Evolutionary conservation across 371 early-diverging fungal species (phyloP), one percentile per base, ranked within the genome.

Genomic region (Haplosporangium sp.): DNA sequence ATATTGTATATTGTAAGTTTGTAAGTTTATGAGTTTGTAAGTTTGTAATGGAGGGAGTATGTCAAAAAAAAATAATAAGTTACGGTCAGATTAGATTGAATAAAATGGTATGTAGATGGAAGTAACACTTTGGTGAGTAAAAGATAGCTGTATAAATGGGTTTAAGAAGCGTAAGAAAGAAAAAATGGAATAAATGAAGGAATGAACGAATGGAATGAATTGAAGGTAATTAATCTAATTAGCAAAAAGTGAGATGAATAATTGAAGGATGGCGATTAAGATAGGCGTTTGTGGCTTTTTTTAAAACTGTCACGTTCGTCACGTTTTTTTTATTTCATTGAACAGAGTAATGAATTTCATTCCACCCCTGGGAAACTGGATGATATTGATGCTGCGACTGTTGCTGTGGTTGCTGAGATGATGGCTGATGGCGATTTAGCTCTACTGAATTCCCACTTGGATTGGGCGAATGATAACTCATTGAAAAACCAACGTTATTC

Each of bases 291-390:
- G 53, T 53, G 53, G 53, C 53, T 57, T 27, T 37, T n/a, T 53
- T 20, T 27, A n/a, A 38, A 17, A 61, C 40, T 10, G 53, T 19
- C 53, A 27, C 19, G 19, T 17, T 17, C 17, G 47, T 27, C 17
- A 27, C 27, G 17, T 17, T 27, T 53, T 53, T 53, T 53, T 53
- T 53, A 17, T 53, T 53, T 53, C 45, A 42, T 77, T 72, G 17
- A 72, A 68, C 27, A 1, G 77, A 61, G 59, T 77, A 77, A 37
- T 61, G 40, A 68, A 72, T 65, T n/a, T 72, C 72, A 19, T 52
- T 39, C 72, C 77, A 69, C 11, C 77, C 65, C 38, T 77, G 77
- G 7, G 76, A 64, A 10, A 71, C 55, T 7, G 63, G 38, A 42
- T 69, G 70, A 34, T 68, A 56, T 13, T 77, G 77, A 9, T 76